These are phyloP conservation scores for Globisporangium perplexum DNA, from an alignment of 352 stramenopile genomes.

Conservation along the genomic window DNA sequence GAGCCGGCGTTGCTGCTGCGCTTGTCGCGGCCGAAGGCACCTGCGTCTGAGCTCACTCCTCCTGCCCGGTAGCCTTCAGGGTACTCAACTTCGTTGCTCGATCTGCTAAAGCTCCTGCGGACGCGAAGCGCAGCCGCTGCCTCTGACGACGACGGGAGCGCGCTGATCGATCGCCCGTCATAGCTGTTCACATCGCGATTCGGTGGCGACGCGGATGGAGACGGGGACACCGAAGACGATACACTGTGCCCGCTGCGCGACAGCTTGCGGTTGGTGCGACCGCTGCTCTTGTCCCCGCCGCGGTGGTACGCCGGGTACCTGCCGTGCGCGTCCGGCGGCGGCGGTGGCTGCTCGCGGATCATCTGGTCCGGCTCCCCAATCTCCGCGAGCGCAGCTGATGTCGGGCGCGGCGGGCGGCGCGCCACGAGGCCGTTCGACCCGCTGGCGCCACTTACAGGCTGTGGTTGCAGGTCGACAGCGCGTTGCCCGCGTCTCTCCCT, in stretches of 20 bases:
- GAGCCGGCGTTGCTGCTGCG: background rate
- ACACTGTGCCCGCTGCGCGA: conserved; percentile 3
- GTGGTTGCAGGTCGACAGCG: background rate
- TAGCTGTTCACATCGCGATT: conserved; percentile 4
- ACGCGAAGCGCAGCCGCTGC: background rate
- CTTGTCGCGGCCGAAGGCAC: background rate
- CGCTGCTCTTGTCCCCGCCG: background rate
- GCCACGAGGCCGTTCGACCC: background rate
- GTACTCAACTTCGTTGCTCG: conserved; percentile 7
- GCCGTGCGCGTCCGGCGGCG: background rate
- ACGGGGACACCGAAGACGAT: conserved; percentile 2
- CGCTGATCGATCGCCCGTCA: background rate
- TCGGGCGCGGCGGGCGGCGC: background rate
- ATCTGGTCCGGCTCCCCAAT: background rate
- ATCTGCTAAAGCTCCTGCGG: conserved; percentile 5
- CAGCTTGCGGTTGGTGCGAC: background rate
- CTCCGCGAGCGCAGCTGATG: background rate
- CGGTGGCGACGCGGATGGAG: background rate
- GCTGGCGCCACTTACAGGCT: background rate
- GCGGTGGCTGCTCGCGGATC: background rate
- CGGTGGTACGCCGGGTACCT: background rate
- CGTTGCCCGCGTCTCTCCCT: background rate
- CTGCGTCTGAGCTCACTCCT: background rate
- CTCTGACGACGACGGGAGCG: background rate
- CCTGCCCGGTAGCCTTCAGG: background rate